These are phyloP conservation scores for Bolboschoenus planiculmis DNA, from an alignment of 176 grass and related monocot genomes.

Conservation along the genomic window DNA sequence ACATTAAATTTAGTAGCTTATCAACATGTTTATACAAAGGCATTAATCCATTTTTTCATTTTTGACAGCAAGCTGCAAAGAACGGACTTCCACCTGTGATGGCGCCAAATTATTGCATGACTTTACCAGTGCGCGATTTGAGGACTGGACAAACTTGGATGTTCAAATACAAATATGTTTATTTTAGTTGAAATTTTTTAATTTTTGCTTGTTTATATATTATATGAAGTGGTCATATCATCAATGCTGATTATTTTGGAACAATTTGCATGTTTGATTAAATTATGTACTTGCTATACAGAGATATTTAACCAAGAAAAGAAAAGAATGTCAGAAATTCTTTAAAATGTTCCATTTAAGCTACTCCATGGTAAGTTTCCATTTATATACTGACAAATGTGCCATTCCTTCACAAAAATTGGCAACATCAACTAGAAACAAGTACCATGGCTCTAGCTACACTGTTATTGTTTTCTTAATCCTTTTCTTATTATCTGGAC, in stretches of 20 bases:
- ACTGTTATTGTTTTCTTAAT: not conserved
- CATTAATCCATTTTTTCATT: not conserved
- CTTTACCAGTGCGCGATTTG: not conserved
- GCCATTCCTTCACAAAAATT: not conserved
- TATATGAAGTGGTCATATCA: not conserved
- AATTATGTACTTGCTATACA: not conserved
- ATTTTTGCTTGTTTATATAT: not conserved
- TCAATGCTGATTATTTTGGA: not conserved
- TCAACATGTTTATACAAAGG: not conserved
- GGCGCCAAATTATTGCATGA: not conserved
- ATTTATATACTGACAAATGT: not conserved
- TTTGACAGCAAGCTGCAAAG: not conserved
- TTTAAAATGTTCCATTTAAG: too few relatives aligned
- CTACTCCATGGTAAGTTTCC: too few relatives aligned
- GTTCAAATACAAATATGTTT: conserved; percentile 7
- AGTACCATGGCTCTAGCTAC: not conserved
- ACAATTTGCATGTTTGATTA: not conserved
- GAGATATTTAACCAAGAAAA: not conserved
- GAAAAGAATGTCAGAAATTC: not conserved
- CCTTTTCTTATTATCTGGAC: not conserved
- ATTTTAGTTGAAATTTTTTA: too few relatives aligned
- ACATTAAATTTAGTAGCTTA: not conserved
- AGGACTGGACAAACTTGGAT: not conserved
- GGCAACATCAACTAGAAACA: not conserved
- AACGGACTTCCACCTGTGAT: not conserved